A percentile compares a stretch with the other conserved stretches of the same genome.
Conservation (phyloP, 306 rosid species). For the Nissolia schottii region DNA sequence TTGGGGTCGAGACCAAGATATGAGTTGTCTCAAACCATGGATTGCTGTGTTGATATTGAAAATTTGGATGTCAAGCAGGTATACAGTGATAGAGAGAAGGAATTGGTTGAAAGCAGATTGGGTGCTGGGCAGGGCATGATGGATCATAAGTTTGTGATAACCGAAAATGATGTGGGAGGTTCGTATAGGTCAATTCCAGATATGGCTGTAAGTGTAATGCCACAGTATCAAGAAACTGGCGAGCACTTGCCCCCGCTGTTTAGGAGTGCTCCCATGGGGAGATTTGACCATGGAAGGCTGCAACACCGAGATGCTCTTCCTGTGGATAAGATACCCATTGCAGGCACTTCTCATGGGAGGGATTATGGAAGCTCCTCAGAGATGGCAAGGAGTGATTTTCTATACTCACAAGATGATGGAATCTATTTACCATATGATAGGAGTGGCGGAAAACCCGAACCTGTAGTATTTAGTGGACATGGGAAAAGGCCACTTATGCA, state of each 20-base stretch:
- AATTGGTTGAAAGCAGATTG: slow-evolving; percentile 39
- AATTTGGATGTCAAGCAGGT: slow-evolving; percentile 26
- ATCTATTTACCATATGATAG: slow-evolving; percentile 44
- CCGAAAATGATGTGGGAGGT: slow-evolving; percentile 40
- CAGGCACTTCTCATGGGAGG: slow-evolving; percentile 46
- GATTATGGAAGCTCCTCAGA: slow-evolving; percentile 48
- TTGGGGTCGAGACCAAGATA: slow-evolving; percentile 41
- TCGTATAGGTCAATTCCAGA: slow-evolving; percentile 46
- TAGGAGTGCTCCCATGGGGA: slow-evolving; percentile 31
- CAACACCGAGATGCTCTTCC: slow-evolving; percentile 36
- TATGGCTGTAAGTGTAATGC: slow-evolving; percentile 24
- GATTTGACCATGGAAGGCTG: slow-evolving; percentile 48
- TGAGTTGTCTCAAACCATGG: slow-evolving; percentile 32
- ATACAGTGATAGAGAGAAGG: slow-evolving; percentile 44
- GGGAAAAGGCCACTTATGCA: slow-evolving; percentile 46
- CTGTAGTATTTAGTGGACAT: slow-evolving; percentile 40
- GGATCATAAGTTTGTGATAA: slow-evolving; percentile 39
- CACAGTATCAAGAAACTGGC: slow-evolving; percentile 33
- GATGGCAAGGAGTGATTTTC: slow-evolving; percentile 39
- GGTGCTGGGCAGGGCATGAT: slow-evolving; percentile 36
- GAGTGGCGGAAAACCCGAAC: slow-evolving; percentile 42
- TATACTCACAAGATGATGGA: slow-evolving; percentile 44
- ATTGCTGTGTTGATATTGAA: slow-evolving; percentile 35
- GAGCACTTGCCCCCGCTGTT: slow-evolving; percentile 36
- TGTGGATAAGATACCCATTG: slow-evolving; percentile 41